Evolutionary conservation across 805 yeast genomes (phyloP).

Genomic region (Starmerella khaoyaiensis): DNA sequence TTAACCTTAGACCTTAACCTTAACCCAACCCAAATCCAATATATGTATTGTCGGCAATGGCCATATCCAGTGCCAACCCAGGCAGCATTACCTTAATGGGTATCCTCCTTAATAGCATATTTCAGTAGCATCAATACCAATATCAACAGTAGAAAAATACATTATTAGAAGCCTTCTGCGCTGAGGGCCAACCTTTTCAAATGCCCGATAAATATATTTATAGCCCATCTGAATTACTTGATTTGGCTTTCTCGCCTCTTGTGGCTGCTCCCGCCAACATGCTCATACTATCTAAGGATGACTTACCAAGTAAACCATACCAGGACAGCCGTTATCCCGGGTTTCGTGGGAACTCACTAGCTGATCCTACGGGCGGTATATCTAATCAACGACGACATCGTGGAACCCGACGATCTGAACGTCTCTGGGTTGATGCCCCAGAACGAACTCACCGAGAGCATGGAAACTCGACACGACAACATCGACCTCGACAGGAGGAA

Average conservation of each 20-base stretch:
- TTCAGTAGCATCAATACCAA: too few relatives aligned
- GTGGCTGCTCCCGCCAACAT: conserved; percentile 19
- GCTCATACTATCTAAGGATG: conserved; percentile 7
- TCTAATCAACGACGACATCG: not conserved
- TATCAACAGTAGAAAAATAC: too few relatives aligned
- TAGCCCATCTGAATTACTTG: conserved; percentile 17
- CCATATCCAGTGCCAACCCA: too few relatives aligned
- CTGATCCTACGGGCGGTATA: not conserved
- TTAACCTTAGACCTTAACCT: too few relatives aligned
- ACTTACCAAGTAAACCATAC: conserved; percentile 4
- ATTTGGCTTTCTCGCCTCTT: conserved; percentile 21
- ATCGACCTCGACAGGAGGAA: conserved; percentile 2
- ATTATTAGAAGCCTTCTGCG: too few relatives aligned
- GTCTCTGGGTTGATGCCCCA: conserved; percentile 8
- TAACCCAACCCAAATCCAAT: too few relatives aligned
- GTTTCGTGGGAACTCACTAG: not conserved
- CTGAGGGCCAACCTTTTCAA: too few relatives aligned
- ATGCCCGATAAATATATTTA: conserved; percentile 10
- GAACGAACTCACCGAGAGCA: conserved; percentile 4
- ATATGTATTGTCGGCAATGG: too few relatives aligned
- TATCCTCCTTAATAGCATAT: not conserved
- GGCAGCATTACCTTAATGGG: too few relatives aligned
- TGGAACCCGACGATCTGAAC: conserved; percentile 1
- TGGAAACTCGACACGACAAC: not conserved
- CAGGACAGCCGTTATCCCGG: too few relatives aligned